Conservation (phyloP, 148 eudicot genomes). For the Linanthus parryae region DNA sequence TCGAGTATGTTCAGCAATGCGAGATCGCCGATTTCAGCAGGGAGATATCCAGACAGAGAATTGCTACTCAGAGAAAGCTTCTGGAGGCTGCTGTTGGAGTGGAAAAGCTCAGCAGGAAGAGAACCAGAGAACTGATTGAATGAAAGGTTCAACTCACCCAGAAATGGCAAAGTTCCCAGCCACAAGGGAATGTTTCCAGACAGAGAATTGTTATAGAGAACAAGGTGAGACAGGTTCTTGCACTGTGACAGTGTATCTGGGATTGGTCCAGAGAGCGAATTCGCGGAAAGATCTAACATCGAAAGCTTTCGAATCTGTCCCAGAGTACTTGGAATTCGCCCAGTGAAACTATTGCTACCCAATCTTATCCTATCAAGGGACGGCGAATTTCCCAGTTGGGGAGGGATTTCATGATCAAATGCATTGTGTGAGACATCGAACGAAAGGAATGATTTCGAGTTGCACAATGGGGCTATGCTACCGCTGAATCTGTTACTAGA, state of each 20-base stretch:
- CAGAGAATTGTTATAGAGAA: conserved; percentile 61
- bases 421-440: conserved; percentile 80
- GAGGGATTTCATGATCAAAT: conserved; percentile 69
- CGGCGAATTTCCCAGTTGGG: conserved; percentile 54
- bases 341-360: conserved; percentile 60
- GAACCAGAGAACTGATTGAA: conserved; percentile 55
- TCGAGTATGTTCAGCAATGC: conserved; percentile 65
- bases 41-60: conserved; percentile 52
- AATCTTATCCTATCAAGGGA: conserved; percentile 64
- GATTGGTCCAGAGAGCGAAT: conserved; percentile 56
- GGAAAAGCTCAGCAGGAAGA: conserved; percentile 59
- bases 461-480: conserved; percentile 66
- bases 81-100: conserved; percentile 59
- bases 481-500: conserved; percentile 72
- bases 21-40: conserved; percentile 50
- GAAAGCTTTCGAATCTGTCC: conserved; percentile 48
- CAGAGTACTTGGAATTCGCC: conserved; percentile 61
- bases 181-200: conserved; percentile 64
- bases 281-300: conserved; percentile 64
- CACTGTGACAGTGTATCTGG: conserved; percentile 66
- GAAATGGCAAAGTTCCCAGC: conserved; percentile 63
- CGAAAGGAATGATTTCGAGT: conserved; percentile 59
- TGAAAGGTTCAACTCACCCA: conserved; percentile 82
- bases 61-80: conserved; percentile 58
- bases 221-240: conserved; percentile 64